Evolutionary conservation across 2,329 filamentous ascomycete species (phyloP).

Genomic region (Xylariaceae sp.): DNA sequence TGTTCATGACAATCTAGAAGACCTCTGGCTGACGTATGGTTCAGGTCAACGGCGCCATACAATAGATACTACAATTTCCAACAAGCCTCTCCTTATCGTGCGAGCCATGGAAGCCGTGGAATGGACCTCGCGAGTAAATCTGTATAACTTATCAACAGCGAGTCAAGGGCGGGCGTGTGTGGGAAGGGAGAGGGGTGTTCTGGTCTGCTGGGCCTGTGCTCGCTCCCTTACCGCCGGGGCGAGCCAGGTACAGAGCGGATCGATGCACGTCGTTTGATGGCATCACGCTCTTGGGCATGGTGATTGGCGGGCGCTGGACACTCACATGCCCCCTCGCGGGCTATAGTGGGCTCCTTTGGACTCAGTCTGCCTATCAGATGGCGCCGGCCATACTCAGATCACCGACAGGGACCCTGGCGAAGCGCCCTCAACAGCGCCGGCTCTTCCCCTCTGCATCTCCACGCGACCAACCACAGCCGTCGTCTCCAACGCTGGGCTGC

Average conservation of each 20-base stretch:
- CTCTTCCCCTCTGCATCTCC: conserved; percentile 10
- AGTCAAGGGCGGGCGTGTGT: no score
- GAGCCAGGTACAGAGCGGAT: conserved; percentile 20
- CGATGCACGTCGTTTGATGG: conserved; percentile 39
- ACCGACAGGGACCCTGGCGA: conserved; percentile 26
- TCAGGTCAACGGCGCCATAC: no score
- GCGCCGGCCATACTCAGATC: conserved; percentile 19
- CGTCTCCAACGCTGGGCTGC: conserved; percentile 26
- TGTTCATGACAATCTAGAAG: no score
- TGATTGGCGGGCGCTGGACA: conserved; percentile 37
- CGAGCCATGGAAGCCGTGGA: no score
- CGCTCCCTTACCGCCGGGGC: conserved; percentile 43
- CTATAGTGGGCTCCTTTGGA: conserved; percentile 23
- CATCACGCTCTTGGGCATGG: conserved; percentile 35
- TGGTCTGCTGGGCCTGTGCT: not conserved
- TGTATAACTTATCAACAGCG: no score
- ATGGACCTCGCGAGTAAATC: no score
- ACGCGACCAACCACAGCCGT: conserved; percentile 26
- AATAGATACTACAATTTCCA: no score
- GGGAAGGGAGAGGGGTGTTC: no score
- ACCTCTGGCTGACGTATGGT: no score
- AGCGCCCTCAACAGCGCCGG: conserved; percentile 30
- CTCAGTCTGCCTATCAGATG: conserved; percentile 34
- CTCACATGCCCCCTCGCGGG: conserved; percentile 10
- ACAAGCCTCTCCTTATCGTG: no score